Percentiles rank a stretch among this genome's conserved stretches.
phyloP scores from a whole-genome alignment of 768 basidiomycete genomes.

The Pulveroboletus sp. region DNA sequence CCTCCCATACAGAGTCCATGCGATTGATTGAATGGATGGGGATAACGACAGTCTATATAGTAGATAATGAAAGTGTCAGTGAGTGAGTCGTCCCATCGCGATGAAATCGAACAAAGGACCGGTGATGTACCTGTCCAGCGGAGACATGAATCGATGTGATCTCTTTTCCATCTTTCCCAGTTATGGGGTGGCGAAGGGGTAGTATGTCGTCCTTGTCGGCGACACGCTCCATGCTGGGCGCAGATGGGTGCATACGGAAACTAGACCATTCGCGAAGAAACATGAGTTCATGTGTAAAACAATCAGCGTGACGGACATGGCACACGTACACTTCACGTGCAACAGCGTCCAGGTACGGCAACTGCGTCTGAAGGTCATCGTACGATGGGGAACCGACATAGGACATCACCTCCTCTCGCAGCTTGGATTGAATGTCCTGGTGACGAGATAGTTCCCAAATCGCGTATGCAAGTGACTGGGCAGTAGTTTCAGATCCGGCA shows the following conservation, averaged over 20 bases:
- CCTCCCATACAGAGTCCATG: background rate
- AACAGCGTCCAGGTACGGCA: conserved; percentile 7
- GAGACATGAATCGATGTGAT: conserved; percentile 2
- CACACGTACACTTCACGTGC: conserved; percentile 4
- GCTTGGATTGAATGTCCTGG: background rate
- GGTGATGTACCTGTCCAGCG: conserved; percentile 5
- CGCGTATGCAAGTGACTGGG: conserved; percentile 6
- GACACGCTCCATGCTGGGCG: conserved; percentile 2
- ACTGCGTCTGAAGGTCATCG: conserved; percentile 5
- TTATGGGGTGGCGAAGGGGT: conserved; percentile 6
- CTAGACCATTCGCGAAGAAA: background rate
- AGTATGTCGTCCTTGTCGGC: background rate
- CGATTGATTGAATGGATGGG: conserved; percentile 4
- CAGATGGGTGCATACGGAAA: conserved; percentile 3
- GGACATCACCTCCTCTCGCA: conserved; percentile 3
- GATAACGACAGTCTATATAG: conserved; percentile 1
- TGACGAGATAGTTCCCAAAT: conserved; percentile 7
- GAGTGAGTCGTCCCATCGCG: too few species aligned
- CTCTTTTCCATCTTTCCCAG: background rate
- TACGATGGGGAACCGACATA: conserved; percentile 1
- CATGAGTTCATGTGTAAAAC: background rate
- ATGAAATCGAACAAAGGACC: too few species aligned
- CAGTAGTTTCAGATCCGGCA: conserved; percentile 5
- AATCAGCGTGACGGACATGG: too few species aligned
- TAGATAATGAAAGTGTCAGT: too few species aligned